These are phyloP conservation scores for Penicillium crystallinum DNA, from an alignment of 495 filamentous ascomycete species.

Conservation along the genomic window DNA sequence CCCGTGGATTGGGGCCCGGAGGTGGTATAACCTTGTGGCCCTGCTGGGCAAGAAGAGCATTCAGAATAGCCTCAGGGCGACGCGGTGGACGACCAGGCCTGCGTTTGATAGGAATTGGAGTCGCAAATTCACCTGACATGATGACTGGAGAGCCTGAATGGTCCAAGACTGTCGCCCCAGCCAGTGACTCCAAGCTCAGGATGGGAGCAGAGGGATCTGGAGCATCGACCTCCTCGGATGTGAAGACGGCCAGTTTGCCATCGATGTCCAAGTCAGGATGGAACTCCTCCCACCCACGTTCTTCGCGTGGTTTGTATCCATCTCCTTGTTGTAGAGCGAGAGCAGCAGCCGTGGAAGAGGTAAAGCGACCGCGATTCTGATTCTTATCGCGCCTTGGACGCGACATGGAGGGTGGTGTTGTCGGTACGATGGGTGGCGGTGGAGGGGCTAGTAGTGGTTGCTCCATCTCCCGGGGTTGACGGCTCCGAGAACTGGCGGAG, in stretches of 20 bases:
- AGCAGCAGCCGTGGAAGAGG: conserved; percentile 77
- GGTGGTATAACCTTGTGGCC: conserved; percentile 55
- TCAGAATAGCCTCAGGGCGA: conserved; percentile 55
- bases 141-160: conserved; percentile 13
- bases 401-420: conserved; percentile 40
- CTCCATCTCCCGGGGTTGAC: conserved; percentile 23
- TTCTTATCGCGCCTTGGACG: conserved; percentile 50
- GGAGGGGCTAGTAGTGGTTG: conserved; percentile 27
- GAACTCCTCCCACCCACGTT: conserved; percentile 95
- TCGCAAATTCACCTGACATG: conserved; percentile 18
- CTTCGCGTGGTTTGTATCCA: conserved; percentile 94
- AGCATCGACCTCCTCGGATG: conserved; percentile 78
- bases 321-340: conserved; percentile 83
- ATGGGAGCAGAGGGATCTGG: conserved; percentile 37
- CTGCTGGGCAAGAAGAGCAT: conserved; percentile 53
- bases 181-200: conserved; percentile 20
- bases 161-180: conserved; percentile 17
- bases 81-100: conserved; percentile 59
- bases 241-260: conserved; percentile 67
- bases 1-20: conserved; percentile 61
- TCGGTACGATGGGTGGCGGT: conserved; percentile 34
- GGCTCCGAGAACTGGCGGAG: conserved; percentile 27
- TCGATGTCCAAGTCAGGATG: conserved; percentile 92
- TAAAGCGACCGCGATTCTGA: conserved; percentile 52
- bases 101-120: conserved; percentile 48